phyloP scores from a whole-genome alignment of 768 basidiomycete species.

The Pleurotus pulmonarius region DNA sequence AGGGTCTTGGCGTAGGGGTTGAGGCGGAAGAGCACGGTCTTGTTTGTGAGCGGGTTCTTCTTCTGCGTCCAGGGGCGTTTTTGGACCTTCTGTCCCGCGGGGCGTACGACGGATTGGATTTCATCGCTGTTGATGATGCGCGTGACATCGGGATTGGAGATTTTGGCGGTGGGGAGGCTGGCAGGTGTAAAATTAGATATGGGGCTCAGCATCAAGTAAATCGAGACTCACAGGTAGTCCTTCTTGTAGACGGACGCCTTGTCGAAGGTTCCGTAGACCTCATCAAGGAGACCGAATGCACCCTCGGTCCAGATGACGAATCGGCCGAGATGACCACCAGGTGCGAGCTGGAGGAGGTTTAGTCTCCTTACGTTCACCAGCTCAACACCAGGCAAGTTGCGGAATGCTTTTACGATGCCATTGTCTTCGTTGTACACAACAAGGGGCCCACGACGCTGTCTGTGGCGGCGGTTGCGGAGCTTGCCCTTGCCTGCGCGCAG shows the following conservation, averaged over 20 bases:
- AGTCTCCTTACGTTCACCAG: constrained; percentile 89
- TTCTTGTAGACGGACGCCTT: constrained; percentile 85
- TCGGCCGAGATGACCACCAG: constrained; percentile 98
- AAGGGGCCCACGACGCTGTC: constrained; percentile 96
- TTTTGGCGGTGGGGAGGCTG: constrained; percentile 94
- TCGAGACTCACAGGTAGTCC: constrained; percentile 67
- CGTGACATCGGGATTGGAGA: constrained; percentile 94
- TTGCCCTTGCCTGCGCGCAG: constrained; percentile 97
- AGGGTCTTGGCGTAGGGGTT: constrained; percentile 98
- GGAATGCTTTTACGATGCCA: constrained; percentile 97
- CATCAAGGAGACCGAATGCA: constrained; percentile 90
- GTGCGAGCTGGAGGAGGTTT: constrained; percentile 98
- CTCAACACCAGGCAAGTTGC: constrained; percentile 98
- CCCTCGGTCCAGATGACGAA: constrained; percentile 99
- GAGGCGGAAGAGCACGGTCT: constrained; percentile 90
- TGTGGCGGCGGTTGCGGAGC: constrained; percentile 92
- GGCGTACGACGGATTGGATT: constrained; percentile 95
- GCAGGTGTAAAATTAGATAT: not conserved
- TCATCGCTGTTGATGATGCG: constrained; percentile 97
- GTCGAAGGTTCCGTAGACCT: constrained; percentile 93
- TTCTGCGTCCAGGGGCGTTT: constrained; percentile 98
- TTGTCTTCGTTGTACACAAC: constrained; percentile 97
- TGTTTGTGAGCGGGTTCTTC: constrained; percentile 98
- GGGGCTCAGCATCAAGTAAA: not conserved
- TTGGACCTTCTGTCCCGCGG: constrained; percentile 76